Base-by-base conservation (phyloP, 257 asterid species). In the Leptodermis oblonga region DNA sequence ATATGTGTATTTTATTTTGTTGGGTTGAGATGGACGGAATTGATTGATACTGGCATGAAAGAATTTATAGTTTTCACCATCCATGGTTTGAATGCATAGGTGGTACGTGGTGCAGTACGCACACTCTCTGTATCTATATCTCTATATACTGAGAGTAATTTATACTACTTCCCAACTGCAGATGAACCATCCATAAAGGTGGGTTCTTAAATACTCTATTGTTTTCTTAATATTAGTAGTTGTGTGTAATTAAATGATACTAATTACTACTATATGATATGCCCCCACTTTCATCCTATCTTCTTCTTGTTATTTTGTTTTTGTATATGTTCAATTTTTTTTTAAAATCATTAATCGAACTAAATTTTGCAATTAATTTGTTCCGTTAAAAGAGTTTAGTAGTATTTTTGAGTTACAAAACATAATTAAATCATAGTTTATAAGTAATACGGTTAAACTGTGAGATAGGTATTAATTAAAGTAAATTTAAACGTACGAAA, bases 21-120 rank as follows among this genome's bases (percentile, higher is more conserved):
- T n/a, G n/a, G n/a, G n/a, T n/a, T n/a, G n/a, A n/a, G n/a, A n/a
- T n/a, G n/a, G n/a, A n/a, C n/a, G n/a, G n/a, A 52, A 52, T 52
- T 52, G 23, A 52, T 20, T 52, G 59, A 12, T 52, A 22, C 58
- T 52, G 55, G 55, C 59, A 52, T 52, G 59, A 14, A 52, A 31
- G 62, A 31, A 70, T 66, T 66, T 36, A 33, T 60, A 34, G 34
- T 13, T 26, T 28, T 10, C 62, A 56, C 62, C 62, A 13, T 56
- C 62, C 62, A 14, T 9, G n/a, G 3, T 53, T 25, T 26, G 11
- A 55, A 55, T 53, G 59, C 11, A 1, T 28, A 53, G 20, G 56
- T 51, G n/a, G 54, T 48, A 48, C n/a, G n/a, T n/a, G n/a, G n/a
- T n/a, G n/a, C n/a, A n/a, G n/a, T n/a, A n/a, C n/a, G n/a, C n/a